Evolutionary conservation across 1,284 basidiomycete genomes (phyloP), one percentile per base, ranked within the genome.

Genomic region (Cystobasidium slooffiae): DNA sequence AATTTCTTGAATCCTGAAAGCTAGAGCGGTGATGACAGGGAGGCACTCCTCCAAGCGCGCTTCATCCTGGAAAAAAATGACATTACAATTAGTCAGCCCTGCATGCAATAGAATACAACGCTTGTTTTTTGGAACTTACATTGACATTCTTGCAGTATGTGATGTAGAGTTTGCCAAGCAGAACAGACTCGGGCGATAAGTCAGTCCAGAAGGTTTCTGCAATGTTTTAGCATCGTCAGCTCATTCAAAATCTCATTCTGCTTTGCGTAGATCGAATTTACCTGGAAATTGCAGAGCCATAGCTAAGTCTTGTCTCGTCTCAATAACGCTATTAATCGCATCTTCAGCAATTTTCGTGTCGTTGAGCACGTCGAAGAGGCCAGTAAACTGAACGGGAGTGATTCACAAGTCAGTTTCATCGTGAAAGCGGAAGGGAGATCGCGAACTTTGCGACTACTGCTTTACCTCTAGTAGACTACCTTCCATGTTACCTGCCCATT

Each of bases 1-100:
- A 2, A 88, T 86, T 64, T 88, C 85, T 82, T 97, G 91, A 49
- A 97, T 89, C 65, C 88, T 86, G 84, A 92, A 96, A 0, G 94
- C 94, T 63, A 97, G 88, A 0, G 90, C 88, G 0, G 93, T 97
- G 22, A 97, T 91, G 49, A 94, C 91, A 0, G 96, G 96, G 10
- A 98, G 85, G 10, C 88, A 87, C 3, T 86, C 83, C 79, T 97
- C 94, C 1, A 96, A 84, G 20, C 88, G 86, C 0, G 85, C 83
- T 62, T 91, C 89, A 65, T 91, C 87, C 78, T 84, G 77, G 5
- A 1, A 5, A 31, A 31, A 31, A 31, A 2, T 31, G 31, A 31
- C 31, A n/a, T 0, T 20, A 55, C 31, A 24, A 43, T 41, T 7
- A 39, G 43, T 76, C 43, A 78, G 69, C 12, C 61, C 46, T 10